phyloP scores from a whole-genome alignment of 2,329 filamentous ascomycete genomes.

The Alternaria novae-zelandiae region DNA sequence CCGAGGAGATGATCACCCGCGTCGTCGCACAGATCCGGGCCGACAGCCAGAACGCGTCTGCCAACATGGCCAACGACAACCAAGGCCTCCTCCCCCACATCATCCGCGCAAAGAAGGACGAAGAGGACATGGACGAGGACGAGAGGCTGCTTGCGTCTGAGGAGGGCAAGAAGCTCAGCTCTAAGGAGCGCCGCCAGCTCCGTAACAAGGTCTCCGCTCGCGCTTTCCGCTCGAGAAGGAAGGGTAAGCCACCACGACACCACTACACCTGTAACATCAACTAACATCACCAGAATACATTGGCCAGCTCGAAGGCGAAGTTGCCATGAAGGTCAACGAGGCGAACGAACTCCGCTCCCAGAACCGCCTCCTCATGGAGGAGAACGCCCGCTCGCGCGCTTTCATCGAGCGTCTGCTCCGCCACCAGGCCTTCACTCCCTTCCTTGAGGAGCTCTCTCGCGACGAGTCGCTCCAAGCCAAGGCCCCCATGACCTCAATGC shows the following conservation, averaged over 20 bases:
- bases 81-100: slow-evolving; percentile 67
- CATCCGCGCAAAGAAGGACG: slow-evolving; percentile 83
- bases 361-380: slow-evolving; percentile 81
- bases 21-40: slow-evolving; percentile 91
- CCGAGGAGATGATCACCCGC: slow-evolving; percentile 91
- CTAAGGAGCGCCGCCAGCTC: slow-evolving; percentile 95
- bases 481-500: slow-evolving; percentile 37
- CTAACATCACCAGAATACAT: slow-evolving; percentile 87
- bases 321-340: slow-evolving; percentile 83
- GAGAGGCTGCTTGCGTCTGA: slow-evolving; percentile 93
- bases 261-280: background rate
- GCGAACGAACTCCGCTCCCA: slow-evolving; percentile 79
- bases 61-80: slow-evolving; percentile 60
- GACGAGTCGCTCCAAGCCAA: slow-evolving; percentile 45
- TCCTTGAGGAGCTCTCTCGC: slow-evolving; percentile 53
- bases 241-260: slow-evolving; percentile 70
- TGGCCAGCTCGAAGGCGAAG: slow-evolving; percentile 87
- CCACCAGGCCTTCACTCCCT: slow-evolving; percentile 57
- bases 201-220: slow-evolving; percentile 98
- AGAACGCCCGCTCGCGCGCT: slow-evolving; percentile 84
- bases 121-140: slow-evolving; percentile 98
- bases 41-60: slow-evolving; percentile 61
- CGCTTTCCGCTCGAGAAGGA: slow-evolving; percentile 96
- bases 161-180: slow-evolving; percentile 98
- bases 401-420: slow-evolving; percentile 76